A percentile compares a stretch with the other conserved stretches of the same genome.
Conservation (phyloP, 257 asterid species). For the Penstemon barbatus region DNA sequence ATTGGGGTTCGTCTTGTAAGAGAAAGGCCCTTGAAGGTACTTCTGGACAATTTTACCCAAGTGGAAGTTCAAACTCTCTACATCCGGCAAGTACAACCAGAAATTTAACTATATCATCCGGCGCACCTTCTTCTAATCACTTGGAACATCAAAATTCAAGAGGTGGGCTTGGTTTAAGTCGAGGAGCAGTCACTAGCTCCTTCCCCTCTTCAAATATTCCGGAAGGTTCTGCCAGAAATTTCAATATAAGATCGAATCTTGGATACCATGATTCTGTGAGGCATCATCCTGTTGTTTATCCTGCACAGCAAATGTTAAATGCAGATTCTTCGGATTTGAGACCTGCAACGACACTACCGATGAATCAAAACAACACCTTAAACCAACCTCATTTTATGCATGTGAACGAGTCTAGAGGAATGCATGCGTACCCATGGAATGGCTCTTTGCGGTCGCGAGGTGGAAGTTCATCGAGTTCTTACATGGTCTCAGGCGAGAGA, state of each 20-base stretch:
- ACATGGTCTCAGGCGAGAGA: conserved; percentile 45
- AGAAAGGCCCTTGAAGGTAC: conserved; percentile 80
- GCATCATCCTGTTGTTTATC: conserved; percentile 40
- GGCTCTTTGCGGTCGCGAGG: conserved; percentile 47
- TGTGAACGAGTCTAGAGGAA: conserved; percentile 45
- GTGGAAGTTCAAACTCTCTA: conserved; percentile 64
- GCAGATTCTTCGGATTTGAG: conserved; percentile 42
- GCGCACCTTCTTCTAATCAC: conserved; percentile 35
- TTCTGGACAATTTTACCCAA: conserved; percentile 56
- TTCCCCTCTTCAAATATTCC: conserved; percentile 48
- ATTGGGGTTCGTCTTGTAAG: conserved; percentile 84
- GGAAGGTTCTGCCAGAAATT: conserved; percentile 53
- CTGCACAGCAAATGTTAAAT: conserved; percentile 10
- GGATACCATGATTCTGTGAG: conserved; percentile 51
- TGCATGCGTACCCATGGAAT: conserved; percentile 50
- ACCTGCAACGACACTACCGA: conserved; percentile 37
- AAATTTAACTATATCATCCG: conserved; percentile 35
- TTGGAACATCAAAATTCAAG: conserved; percentile 47
- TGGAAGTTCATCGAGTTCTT: conserved; percentile 48
- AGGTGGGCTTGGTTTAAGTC: conserved; percentile 39
- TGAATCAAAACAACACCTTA: conserved; percentile 31
- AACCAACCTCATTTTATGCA: conserved; percentile 47
- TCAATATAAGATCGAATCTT: conserved; percentile 32
- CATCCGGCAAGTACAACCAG: conserved; percentile 43
- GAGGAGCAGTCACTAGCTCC: conserved; percentile 39